phyloP scores from a whole-genome alignment of 148 eudicot genomes.

The Cornus controversa region DNA sequence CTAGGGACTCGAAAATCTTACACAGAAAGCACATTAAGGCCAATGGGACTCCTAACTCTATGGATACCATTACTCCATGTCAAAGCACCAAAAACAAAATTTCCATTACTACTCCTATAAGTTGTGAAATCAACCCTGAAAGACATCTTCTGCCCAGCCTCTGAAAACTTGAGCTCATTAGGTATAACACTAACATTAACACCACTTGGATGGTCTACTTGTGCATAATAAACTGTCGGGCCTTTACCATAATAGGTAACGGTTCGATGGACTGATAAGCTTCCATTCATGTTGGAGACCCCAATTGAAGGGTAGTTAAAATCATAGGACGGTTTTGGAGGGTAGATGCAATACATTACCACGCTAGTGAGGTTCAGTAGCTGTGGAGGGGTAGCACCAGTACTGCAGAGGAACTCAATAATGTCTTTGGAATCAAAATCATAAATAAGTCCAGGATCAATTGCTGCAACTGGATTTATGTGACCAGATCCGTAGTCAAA shows the following conservation, averaged over 20 bases:
- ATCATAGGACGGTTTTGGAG: conserved; percentile 23
- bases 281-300: conserved; percentile 35
- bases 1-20: conserved; percentile 18
- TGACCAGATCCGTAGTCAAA: conserved; percentile 47
- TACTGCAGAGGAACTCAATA: conserved; percentile 39
- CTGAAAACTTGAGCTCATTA: conserved; percentile 19
- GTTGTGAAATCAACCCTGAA: conserved; percentile 30
- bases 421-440: conserved; percentile 30
- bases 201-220: conserved; percentile 29
- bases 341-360: conserved; percentile 22
- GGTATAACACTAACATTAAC: conserved; percentile 30
- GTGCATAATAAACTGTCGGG: conserved; percentile 26
- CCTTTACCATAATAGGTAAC: conserved; percentile 42
- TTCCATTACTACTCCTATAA: conserved; percentile 28
- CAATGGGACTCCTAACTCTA: conserved; percentile 32
- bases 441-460: conserved; percentile 41
- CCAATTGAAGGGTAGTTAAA: conserved; percentile 49
- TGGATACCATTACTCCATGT: conserved; percentile 36
- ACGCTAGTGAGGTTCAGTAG: conserved; percentile 32
- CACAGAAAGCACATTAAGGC: conserved; percentile 27
- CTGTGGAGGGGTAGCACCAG: conserved; percentile 36
- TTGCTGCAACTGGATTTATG: conserved; percentile 37
- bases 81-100: conserved; percentile 37
- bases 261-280: conserved; percentile 30
- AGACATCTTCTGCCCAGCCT: conserved; percentile 27